Percentiles rank a stretch among this genome's conserved stretches.
Conservation (phyloP, 2,329 filamentous ascomycete genomes). For the Lizonia empirigonia region DNA sequence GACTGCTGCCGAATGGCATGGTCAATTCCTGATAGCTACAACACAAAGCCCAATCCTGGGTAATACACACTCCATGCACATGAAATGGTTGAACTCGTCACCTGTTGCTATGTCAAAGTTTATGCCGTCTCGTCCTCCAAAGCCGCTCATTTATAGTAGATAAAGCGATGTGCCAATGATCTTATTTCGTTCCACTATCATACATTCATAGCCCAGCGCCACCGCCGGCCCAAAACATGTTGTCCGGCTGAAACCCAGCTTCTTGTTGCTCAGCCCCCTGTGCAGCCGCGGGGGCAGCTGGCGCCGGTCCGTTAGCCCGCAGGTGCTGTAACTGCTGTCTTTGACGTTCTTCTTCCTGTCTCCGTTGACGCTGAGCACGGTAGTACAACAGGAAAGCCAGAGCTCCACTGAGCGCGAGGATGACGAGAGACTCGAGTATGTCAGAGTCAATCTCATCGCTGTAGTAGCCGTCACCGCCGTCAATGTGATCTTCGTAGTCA, state of each 20-base stretch:
- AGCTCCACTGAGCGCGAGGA: constrained; percentile 75
- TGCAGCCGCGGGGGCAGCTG: not conserved
- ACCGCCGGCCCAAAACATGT: constrained; percentile 14
- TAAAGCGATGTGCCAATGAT: too few relatives aligned
- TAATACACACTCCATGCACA: too few relatives aligned
- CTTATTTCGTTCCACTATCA: too few relatives aligned
- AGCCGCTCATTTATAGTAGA: too few relatives aligned
- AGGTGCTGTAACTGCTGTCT: constrained; percentile 31
- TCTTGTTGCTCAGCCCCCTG: not conserved
- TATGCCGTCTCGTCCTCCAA: too few relatives aligned
- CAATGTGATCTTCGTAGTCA: constrained; percentile 50
- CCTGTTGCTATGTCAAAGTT: too few relatives aligned
- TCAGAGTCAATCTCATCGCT: constrained; percentile 73
- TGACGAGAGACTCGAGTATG: constrained; percentile 81
- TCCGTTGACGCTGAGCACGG: constrained; percentile 65
- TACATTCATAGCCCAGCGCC: constrained; percentile 7
- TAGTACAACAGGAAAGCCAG: constrained; percentile 83
- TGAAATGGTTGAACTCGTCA: too few relatives aligned
- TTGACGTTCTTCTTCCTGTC: constrained; percentile 51
- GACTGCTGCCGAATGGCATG: too few relatives aligned
- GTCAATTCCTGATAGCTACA: too few relatives aligned
- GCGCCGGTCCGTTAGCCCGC: not conserved
- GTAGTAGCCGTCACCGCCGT: constrained; percentile 61
- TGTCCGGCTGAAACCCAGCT: constrained; percentile 1
- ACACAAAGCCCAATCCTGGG: too few relatives aligned